phyloP scores from a whole-genome alignment of 2,329 filamentous ascomycete species.

The Trichoderma koningii region DNA sequence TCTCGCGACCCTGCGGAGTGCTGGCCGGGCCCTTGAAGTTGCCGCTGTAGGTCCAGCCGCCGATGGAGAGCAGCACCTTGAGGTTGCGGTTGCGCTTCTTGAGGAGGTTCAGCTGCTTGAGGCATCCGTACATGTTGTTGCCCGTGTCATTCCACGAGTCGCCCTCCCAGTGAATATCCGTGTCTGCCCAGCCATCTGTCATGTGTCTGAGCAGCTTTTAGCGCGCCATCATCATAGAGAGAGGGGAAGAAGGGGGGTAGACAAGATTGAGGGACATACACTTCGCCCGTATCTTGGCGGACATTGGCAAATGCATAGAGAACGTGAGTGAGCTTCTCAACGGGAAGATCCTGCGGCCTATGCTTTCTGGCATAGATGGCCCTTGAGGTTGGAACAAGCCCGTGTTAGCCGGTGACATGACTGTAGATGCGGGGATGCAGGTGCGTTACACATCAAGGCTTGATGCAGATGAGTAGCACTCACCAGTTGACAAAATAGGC shows the following conservation, averaged over 20 bases:
- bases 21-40: constrained; percentile 80
- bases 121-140: constrained; percentile 81
- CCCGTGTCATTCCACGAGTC: constrained; percentile 71
- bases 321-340: constrained; percentile 80
- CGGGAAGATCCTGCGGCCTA: constrained; percentile 80
- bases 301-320: constrained; percentile 92
- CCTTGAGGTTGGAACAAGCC: constrained; percentile 43
- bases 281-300: constrained; percentile 74
- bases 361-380: constrained; percentile 86
- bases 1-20: constrained; percentile 66
- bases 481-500: constrained; percentile 74
- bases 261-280: constrained; percentile 49
- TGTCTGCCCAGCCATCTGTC: constrained; percentile 66
- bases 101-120: constrained; percentile 84
- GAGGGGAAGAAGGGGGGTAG: neutral
- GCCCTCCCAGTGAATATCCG: constrained; percentile 72
- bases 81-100: constrained; percentile 81
- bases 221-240: constrained; percentile 19
- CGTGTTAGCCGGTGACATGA: constrained; percentile 4
- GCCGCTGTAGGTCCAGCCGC: constrained; percentile 87
- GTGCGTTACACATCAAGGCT: neutral
- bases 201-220: constrained; percentile 45
- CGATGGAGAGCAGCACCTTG: constrained; percentile 83
- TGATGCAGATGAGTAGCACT: constrained; percentile 28
- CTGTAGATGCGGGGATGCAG: neutral